Conservation (phyloP, 352 stramenopile genomes). For the Globisporangium middletonii region DNA sequence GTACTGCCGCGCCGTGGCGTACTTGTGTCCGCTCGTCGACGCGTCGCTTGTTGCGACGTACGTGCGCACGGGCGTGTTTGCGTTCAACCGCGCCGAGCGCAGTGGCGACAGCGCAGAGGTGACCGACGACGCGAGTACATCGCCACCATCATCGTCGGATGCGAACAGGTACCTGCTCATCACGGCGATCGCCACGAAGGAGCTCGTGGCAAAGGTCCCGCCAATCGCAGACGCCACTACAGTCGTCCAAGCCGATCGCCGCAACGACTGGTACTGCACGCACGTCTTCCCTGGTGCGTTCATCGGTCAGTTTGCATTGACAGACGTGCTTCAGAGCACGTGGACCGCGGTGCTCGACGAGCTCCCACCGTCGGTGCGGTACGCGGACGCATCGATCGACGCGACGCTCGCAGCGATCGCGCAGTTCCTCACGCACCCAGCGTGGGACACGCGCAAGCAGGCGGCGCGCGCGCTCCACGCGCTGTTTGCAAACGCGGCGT, state of each 20-base stretch:
- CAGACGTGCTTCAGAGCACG: slow-evolving; percentile 31
- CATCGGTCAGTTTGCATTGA: slow-evolving; percentile 62
- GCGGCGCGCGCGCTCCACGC: slow-evolving; percentile 56
- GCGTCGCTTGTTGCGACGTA: slow-evolving; percentile 37
- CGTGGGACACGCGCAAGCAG: slow-evolving; percentile 72
- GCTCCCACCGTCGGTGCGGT: slow-evolving; percentile 55
- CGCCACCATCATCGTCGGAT: slow-evolving; percentile 16
- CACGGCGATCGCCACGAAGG: slow-evolving; percentile 60
- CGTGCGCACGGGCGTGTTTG: slow-evolving; percentile 69
- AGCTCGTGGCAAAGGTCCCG: slow-evolving; percentile 57
- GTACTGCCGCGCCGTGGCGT: slow-evolving; percentile 71
- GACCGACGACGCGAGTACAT: neutral
- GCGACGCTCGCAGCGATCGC: slow-evolving; percentile 34
- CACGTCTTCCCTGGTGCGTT: slow-evolving; percentile 71
- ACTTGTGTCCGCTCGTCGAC: slow-evolving; percentile 57
- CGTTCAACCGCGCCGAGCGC: slow-evolving; percentile 19
- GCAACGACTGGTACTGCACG: slow-evolving; percentile 46
- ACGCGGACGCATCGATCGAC: slow-evolving; percentile 40
- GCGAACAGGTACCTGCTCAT: slow-evolving; percentile 65
- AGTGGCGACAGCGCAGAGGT: neutral
- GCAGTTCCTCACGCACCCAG: slow-evolving; percentile 50
- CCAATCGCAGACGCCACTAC: slow-evolving; percentile 38
- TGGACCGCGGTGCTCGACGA: slow-evolving; percentile 64
- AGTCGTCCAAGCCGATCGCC: slow-evolving; percentile 15
- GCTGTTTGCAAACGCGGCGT: slow-evolving; percentile 34